Base-by-base conservation (phyloP, 2,329 filamentous ascomycete species). In the Apiospora arundinis region DNA sequence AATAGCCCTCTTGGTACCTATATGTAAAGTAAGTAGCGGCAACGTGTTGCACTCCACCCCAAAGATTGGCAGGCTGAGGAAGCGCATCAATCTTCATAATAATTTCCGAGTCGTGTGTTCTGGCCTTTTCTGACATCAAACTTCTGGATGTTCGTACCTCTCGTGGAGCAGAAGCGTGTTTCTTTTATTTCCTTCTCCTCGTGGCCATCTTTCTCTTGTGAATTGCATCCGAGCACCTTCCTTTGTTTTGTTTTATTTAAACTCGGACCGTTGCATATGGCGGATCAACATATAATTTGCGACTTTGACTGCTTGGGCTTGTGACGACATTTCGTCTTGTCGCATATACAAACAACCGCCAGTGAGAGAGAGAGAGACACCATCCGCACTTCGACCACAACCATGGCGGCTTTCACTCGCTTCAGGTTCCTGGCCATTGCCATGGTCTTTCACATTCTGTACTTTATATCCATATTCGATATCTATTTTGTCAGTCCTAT, bases 401-500 rank as follows among this genome's bases (percentile, higher is more conserved):
- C 69, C 76, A 91, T 91, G 89, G 87, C 87, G 73, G 80, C 84
- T 72, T 83, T 87, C 75, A 84, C 84, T 76, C 94, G 95, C 80
- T 89, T 93, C 79, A 92, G 92, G 80, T 98, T 99, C 81, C 84
- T 98, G 82, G 91, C 92, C 80, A 90, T 97, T 80, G 96, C 96
- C 77, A 89, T 98, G 80, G 85, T 95, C 73, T 99, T 99, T 81
- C 97, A 99, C 83, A 82, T 98, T 70, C 90, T 97, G 75, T 99
- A 99, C 82, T 92, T 97, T 71, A 93, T 92, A 80, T 97, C 95
- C 72, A 98, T 98, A 78, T 99, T 99, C 84, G 95, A 98, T 82
- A 96, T 98, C 74, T 98, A 99, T 84, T 99, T 99, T 80, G 95
- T 98, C 80, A 98, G 95, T 81, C 96, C 96, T 28, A 96, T 99